These are phyloP conservation scores for Trichothecium sympodiale DNA, from an alignment of 2,329 filamentous ascomycete genomes.

Conservation along the genomic window DNA sequence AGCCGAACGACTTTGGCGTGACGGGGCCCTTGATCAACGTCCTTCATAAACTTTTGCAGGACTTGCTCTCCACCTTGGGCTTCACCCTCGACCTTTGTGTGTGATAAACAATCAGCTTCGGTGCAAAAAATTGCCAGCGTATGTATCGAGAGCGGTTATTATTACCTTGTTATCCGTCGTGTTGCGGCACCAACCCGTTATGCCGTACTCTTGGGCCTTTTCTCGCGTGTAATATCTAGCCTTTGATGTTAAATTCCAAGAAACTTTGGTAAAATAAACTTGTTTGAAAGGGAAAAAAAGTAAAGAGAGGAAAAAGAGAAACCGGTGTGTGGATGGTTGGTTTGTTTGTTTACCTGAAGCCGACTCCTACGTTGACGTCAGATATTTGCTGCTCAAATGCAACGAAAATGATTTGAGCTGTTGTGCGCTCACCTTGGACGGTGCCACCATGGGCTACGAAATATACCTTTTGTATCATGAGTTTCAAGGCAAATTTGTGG, in stretches of 20 bases:
- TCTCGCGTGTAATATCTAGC: constrained; percentile 42
- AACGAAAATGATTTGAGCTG: background rate
- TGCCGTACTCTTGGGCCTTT: constrained; percentile 33
- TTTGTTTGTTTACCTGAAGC: constrained; percentile 32
- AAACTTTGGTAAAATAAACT: too few species aligned
- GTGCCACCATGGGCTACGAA: constrained; percentile 52
- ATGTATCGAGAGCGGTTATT: too few species aligned
- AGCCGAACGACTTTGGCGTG: constrained; percentile 64
- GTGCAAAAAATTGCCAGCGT: too few species aligned
- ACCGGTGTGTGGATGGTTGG: background rate
- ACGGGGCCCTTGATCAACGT: constrained; percentile 63
- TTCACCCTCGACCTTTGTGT: constrained; percentile 69
- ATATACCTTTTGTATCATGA: too few species aligned
- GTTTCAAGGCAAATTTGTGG: background rate
- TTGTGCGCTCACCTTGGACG: constrained; percentile 50
- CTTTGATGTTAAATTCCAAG: background rate
- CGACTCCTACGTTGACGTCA: constrained; percentile 35
- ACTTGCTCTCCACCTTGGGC: constrained; percentile 62
- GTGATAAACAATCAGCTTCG: too few species aligned
- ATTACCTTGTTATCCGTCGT: constrained; percentile 42
- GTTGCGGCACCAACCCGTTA: constrained; percentile 55
- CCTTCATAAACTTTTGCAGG: constrained; percentile 60
- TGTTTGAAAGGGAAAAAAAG: background rate
- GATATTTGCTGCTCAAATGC: too few species aligned
- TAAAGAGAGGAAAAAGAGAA: background rate